Base-by-base conservation (phyloP, 2,329 filamentous ascomycete species). In the Colletotrichum incanum region DNA sequence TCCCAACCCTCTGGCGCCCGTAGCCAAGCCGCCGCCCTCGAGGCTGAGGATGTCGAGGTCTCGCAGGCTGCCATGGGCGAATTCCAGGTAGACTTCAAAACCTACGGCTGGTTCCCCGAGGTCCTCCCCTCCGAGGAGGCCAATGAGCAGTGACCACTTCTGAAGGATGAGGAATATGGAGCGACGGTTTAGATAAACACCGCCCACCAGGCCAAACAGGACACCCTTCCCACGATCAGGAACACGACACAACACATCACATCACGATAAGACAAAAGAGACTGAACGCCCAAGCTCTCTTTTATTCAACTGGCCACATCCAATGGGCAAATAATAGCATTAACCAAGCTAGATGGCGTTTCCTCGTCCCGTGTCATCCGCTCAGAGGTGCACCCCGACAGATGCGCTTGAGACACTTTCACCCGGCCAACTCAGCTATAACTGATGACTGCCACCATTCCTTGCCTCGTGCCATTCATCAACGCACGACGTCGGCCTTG, bases 21-120 rank as follows among this genome's bases (percentile, higher is more conserved):
- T n/a, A 84, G 84, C 55, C 89, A 91, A 74, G 89, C 87, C 0
- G 78, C 81, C 0, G 86, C 85, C 1, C 80, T 91, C 5, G 77
- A 82, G 31, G 84, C 82, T 0, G 89, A 91, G 74, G 88, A 87
- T 2, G 87, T 91, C 12, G 79, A 81, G 3, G 88, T 90, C n/a
- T 80, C 81, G 16, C 81, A 77, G 3, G 83, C 82, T 16, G 84
- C 86, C 1, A 74, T 90, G 75, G 88, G 88, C 1, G 88, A 89
- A 77, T 77, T 88, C 56, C 82, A 77, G 52, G 86, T 91, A 1
- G 86, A 89, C 72, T 84, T 90, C 64, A 80, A 74, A 0, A 80
- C 84, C 56, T 89, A 84, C 74, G 89, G 89, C 1, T 91, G 89
- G 89, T 91, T 90, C 73, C 89, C 89, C 5, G 76, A 81, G 0